Conservation (phyloP, 2,329 filamentous ascomycete species). For the Fusarium nygamai region DNA sequence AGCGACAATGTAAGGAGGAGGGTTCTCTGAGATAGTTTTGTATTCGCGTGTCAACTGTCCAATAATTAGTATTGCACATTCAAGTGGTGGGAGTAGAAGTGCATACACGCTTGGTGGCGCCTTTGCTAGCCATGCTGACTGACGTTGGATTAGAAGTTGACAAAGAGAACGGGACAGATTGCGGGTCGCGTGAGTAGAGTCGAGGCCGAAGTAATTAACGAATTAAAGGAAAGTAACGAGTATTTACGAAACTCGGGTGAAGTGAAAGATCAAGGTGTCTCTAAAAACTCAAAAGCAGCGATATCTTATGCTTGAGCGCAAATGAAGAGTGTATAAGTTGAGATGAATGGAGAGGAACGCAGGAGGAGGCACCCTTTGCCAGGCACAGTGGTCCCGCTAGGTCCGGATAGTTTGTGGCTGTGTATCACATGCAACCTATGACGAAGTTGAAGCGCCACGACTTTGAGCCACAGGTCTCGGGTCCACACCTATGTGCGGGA, state of each 20-base stretch:
- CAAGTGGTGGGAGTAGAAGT: constrained; percentile 5
- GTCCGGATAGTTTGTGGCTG: constrained; percentile 33
- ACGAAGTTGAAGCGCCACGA: constrained; percentile 7
- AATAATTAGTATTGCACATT: constrained; percentile 33
- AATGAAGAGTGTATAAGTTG: constrained; percentile 24
- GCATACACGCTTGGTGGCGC: constrained; percentile 75
- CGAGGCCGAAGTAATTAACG: not conserved
- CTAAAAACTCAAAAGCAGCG: constrained; percentile 5
- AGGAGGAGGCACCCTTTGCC: constrained; percentile 14
- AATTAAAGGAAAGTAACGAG: constrained; percentile 10
- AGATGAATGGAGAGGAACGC: constrained; percentile 29
- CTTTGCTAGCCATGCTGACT: constrained; percentile 72
- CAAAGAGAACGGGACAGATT: constrained; percentile 41
- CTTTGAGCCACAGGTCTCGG: constrained; percentile 16
- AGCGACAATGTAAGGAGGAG: constrained; percentile 87
- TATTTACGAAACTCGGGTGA: not conserved
- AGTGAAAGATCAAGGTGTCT: not conserved
- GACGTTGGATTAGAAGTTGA: not conserved
- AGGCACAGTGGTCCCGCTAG: constrained; percentile 20
- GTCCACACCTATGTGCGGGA: not conserved
- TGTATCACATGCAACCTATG: constrained; percentile 34
- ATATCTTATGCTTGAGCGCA: constrained; percentile 9
- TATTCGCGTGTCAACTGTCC: constrained; percentile 69
- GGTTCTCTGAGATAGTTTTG: constrained; percentile 74
- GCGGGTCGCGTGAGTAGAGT: constrained; percentile 37